A percentile compares a stretch with the other conserved stretches of the same genome.
Conservation (phyloP, 306 rosid genomes). For the Cyclanthera cordifolia region DNA sequence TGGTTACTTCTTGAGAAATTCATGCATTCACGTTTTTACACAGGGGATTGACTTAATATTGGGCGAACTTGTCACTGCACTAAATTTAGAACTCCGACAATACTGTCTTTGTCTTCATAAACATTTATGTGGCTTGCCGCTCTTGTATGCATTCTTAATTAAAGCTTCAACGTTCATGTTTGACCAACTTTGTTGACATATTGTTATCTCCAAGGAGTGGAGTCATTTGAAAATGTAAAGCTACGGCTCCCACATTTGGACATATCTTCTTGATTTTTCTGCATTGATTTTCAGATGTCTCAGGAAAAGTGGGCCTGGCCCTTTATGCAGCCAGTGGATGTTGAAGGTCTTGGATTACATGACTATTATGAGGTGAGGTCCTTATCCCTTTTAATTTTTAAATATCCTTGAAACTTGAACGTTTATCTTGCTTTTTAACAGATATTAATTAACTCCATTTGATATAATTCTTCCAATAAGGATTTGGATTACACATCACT, state of each 20-base stretch:
- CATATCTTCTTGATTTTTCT: slow-evolving; percentile 9
- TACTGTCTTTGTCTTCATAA: not conserved
- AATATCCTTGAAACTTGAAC: not conserved
- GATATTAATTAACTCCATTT: not conserved
- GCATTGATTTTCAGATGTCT: slow-evolving; percentile 46
- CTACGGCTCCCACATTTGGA: not conserved
- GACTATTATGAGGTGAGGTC: slow-evolving; percentile 72
- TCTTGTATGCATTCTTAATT: not conserved
- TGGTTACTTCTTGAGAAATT: not conserved
- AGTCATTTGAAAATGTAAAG: no score
- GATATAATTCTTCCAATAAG: not conserved
- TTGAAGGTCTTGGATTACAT: slow-evolving; percentile 71
- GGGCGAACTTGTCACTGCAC: not conserved
- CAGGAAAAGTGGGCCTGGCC: slow-evolving; percentile 91
- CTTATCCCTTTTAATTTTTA: not conserved
- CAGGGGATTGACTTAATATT: not conserved
- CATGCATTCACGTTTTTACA: not conserved
- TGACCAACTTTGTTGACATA: no score
- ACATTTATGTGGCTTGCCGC: not conserved
- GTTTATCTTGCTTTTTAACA: not conserved
- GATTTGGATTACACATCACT: not conserved
- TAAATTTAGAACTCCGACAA: not conserved
- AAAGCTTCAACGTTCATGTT: not conserved
- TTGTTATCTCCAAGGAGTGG: no score
- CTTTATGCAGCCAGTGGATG: slow-evolving; percentile 92